These are phyloP conservation scores for Aspergillus ruber DNA, from an alignment of 2,329 filamentous ascomycete species.

Conservation along the genomic window DNA sequence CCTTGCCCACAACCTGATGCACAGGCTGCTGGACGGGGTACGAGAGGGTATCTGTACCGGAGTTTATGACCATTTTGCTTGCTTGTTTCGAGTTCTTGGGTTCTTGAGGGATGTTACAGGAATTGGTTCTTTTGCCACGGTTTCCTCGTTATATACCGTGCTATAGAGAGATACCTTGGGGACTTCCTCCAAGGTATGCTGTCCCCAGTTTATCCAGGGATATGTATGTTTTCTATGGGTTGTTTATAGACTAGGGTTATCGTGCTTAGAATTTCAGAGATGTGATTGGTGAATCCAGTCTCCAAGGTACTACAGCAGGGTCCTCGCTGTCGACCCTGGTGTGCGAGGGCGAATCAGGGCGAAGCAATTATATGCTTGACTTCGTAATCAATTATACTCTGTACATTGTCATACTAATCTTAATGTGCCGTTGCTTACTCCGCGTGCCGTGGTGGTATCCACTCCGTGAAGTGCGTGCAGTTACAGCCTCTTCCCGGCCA, in stretches of 20 bases:
- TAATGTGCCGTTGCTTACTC: no score
- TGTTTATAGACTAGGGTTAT: background rate
- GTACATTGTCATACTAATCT: background rate
- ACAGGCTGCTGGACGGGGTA: background rate
- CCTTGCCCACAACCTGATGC: background rate
- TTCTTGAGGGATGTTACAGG: background rate
- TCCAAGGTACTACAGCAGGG: background rate
- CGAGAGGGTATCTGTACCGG: constrained; percentile 7
- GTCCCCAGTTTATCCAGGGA: background rate
- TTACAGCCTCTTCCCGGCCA: constrained; percentile 27
- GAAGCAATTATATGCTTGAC: background rate
- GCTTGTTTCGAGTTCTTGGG: background rate
- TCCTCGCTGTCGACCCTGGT: background rate
- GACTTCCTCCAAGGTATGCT: no score
- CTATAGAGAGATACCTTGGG: no score
- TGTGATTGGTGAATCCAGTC: background rate
- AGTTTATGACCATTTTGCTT: constrained; percentile 11
- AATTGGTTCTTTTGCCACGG: no score
- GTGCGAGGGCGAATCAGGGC: background rate
- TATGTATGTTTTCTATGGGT: no score
- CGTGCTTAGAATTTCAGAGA: background rate
- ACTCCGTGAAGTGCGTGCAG: background rate
- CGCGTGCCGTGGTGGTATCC: background rate
- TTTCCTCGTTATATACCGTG: no score
- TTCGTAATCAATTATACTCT: no score